Base-by-base conservation (phyloP, 371 early-diverging fungal species). In the Entomophthora muscae region DNA sequence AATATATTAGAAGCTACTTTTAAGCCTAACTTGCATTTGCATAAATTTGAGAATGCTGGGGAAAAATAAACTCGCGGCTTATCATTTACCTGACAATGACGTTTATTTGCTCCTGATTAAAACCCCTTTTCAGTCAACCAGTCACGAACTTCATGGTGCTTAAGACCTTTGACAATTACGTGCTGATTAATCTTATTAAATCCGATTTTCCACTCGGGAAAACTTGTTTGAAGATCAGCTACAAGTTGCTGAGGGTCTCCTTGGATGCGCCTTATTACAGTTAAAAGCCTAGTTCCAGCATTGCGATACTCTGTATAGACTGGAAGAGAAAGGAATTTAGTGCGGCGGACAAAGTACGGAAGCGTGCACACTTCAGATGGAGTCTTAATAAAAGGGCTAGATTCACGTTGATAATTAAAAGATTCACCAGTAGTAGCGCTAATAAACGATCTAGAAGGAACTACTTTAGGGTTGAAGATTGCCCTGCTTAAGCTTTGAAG, bases 251-350 rank as follows among this genome's bases (percentile, higher is more conserved):
- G 10, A 0, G 52, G 32, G 66, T 87, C 79, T 24, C 92, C 92
- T 63, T 83, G 76, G 30, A 91, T 76, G 58, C 85, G 79, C 60
- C 88, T 81, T 54, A 91, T 73, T 52, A 84, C 70, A 1, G 90
- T 90, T 65, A 78, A 72, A 52, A 72, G 70, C 61, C 81, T 77
- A 12, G 86, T 82, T 21, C 79, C 67, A 21, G 83, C 83, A 69
- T 86, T 86, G 66, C 79, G 82, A 64, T 80, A 69, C 52, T 90
- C 87, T 1, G 77, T 73, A 70, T 89, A 90, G 2, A 88, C 82
- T 17, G 91, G 86, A 42, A 85, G 72, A 31, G 76, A 74, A 67
- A 81, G 70, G 71, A 78, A 78, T 57, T 69, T 61, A 0, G 87
- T 84, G 63, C 87, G 79, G 53, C 69, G 53, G 17, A 87, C 68